These are phyloP conservation scores for Daldinia bambusicola DNA, from an alignment of 495 filamentous ascomycete genomes.

Conservation along the genomic window DNA sequence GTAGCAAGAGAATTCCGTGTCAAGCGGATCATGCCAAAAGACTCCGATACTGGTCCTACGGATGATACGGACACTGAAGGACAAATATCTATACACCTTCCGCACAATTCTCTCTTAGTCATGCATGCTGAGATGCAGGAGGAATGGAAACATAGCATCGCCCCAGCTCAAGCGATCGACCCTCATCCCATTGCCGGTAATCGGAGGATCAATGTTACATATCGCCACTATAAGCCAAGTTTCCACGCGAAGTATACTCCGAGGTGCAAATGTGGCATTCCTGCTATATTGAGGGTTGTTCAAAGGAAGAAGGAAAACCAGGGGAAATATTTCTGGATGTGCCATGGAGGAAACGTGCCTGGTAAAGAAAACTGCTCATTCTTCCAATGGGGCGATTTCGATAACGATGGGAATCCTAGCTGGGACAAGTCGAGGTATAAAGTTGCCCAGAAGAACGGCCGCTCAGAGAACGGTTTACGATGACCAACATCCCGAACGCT, in stretches of 20 bases:
- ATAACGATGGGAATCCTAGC: conserved; percentile 83
- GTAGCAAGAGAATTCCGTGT: conserved; percentile 93
- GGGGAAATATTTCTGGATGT: conserved; percentile 95
- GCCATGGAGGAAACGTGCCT: conserved; percentile 78
- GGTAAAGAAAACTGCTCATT: conserved; percentile 81
- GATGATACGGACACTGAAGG: conserved; percentile 71
- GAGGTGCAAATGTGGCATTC: conserved; percentile 71
- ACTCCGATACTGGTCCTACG: conserved; percentile 45
- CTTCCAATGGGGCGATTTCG: conserved; percentile 91
- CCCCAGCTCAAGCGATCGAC: conserved; percentile 75
- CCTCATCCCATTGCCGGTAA: conserved; percentile 84
- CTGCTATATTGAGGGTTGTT: conserved; percentile 79
- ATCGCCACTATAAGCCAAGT: conserved; percentile 81
- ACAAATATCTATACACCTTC: conserved; percentile 89
- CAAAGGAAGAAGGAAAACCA: conserved; percentile 77
- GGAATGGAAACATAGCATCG: conserved; percentile 82
- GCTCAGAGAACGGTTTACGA: background rate
- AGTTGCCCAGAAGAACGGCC: background rate
- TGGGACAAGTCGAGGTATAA: conserved; percentile 60
- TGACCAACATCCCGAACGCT: background rate
- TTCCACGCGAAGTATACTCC: conserved; percentile 78
- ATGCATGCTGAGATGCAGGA: conserved; percentile 96
- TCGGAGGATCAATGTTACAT: conserved; percentile 90
- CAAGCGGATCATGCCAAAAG: conserved; percentile 71
- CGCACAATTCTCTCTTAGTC: conserved; percentile 89